Percentiles rank a stretch among this genome's conserved stretches.
Evolutionary conservation across 805 yeast species (phyloP).

Genomic region (Kuraishia cidri): DNA sequence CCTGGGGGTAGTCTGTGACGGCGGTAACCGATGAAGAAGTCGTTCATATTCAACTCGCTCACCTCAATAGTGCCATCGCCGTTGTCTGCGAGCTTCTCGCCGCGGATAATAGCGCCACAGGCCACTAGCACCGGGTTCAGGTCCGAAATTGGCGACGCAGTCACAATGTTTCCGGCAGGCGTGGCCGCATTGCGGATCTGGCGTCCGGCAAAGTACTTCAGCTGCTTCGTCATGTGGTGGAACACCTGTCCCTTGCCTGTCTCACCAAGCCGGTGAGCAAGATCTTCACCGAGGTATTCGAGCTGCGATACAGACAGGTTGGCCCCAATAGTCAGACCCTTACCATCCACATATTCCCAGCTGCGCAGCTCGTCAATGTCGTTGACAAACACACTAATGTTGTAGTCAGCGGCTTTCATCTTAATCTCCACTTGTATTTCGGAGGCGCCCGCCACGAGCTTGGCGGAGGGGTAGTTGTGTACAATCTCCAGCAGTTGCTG

Average conservation of each 20-base stretch:
- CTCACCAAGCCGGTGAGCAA: conserved; percentile 13
- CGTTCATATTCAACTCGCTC: conserved; percentile 20
- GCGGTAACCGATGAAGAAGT: conserved; percentile 34
- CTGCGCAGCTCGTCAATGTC: conserved; percentile 30
- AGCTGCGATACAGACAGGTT: conserved; percentile 28
- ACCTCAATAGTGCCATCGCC: conserved; percentile 13
- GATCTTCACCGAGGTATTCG: conserved; percentile 24
- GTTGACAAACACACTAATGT: conserved; percentile 28
- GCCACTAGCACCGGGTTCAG: conserved; percentile 35
- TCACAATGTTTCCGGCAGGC: conserved; percentile 39
- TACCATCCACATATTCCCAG: conserved; percentile 24
- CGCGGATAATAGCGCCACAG: conserved; percentile 26
- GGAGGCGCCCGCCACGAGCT: conserved; percentile 37
- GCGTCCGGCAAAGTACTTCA: conserved; percentile 37
- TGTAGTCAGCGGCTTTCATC: conserved; percentile 29
- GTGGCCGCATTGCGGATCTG: conserved; percentile 42
- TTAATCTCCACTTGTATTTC: conserved; percentile 38
- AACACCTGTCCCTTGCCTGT: conserved; percentile 23
- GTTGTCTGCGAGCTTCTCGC: conserved; percentile 20
- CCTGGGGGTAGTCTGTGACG: conserved; percentile 26
- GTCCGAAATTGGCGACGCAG: conserved; percentile 41
- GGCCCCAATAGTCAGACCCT: conserved; percentile 33
- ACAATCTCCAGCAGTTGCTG: conserved; percentile 24
- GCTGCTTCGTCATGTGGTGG: conserved; percentile 26
- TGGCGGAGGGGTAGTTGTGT: conserved; percentile 22